phyloP scores from a whole-genome alignment of 2,329 filamentous ascomycete genomes.

The Sarocladium kiliense region DNA sequence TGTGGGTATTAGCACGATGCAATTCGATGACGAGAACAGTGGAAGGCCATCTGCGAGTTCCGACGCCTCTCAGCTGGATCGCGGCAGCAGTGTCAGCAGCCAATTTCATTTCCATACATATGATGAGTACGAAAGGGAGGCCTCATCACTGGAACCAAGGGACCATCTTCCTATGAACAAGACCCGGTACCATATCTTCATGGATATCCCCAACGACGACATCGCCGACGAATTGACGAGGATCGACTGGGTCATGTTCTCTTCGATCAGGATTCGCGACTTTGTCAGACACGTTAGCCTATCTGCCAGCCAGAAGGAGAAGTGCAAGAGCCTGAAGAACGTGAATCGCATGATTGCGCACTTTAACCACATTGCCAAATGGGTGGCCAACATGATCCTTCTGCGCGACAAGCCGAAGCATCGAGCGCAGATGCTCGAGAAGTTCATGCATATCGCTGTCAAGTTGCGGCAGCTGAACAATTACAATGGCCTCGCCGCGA shows the following conservation, averaged over 20 bases:
- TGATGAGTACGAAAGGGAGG: conserved; percentile 78
- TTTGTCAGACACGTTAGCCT: conserved; percentile 87
- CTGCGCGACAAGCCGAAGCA: conserved; percentile 95
- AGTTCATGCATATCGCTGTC: conserved; percentile 86
- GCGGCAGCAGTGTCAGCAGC: conserved; percentile 32
- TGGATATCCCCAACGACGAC: conserved; percentile 78
- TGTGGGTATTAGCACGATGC: conserved; percentile 40
- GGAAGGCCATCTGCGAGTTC: conserved; percentile 42
- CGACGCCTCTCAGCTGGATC: conserved; percentile 34
- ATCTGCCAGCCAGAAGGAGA: conserved; percentile 63
- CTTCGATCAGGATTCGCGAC: conserved; percentile 86
- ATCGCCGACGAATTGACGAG: conserved; percentile 88
- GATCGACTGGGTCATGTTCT: conserved; percentile 98
- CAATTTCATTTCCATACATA: conserved; percentile 58
- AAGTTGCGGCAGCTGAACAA: conserved; percentile 91
- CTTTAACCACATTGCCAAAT: conserved; percentile 80
- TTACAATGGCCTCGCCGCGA: conserved; percentile 92
- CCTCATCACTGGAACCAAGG: conserved; percentile 64
- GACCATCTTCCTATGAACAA: conserved; percentile 71
- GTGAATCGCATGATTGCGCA: conserved; percentile 93
- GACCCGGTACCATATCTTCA: conserved; percentile 82
- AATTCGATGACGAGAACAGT: conserved; percentile 41
- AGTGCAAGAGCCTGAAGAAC: conserved; percentile 72
- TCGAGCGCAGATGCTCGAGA: conserved; percentile 83
- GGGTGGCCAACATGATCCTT: conserved; percentile 78